phyloP scores from a whole-genome alignment of 495 filamentous ascomycete genomes.

The Aspergillus sclerotioniger region DNA sequence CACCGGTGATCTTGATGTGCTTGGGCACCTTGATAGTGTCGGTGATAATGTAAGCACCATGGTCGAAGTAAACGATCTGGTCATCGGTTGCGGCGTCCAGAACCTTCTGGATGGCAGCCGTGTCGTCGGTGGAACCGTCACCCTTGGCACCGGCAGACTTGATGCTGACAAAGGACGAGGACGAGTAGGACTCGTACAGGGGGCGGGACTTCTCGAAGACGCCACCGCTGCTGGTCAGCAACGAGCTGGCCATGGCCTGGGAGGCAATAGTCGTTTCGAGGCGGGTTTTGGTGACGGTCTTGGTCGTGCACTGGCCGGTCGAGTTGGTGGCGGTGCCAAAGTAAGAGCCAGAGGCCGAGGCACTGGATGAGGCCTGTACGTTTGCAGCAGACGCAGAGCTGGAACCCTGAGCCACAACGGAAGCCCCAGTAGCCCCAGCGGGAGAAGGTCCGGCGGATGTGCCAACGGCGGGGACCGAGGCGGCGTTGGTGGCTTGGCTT shows the following conservation, averaged over 20 bases:
- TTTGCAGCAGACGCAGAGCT: background rate
- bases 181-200: conserved; percentile 55
- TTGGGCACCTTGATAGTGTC: conserved; percentile 77
- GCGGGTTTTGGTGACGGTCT: conserved; percentile 34
- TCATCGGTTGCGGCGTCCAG: conserved; percentile 57
- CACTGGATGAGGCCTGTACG: background rate
- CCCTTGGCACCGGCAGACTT: conserved; percentile 77
- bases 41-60: conserved; percentile 83
- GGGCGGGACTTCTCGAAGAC: conserved; percentile 68
- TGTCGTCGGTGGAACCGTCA: conserved; percentile 62
- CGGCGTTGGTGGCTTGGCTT: background rate
- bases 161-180: conserved; percentile 62
- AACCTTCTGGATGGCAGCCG: conserved; percentile 64
- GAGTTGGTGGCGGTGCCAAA: conserved; percentile 8
- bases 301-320: conserved; percentile 31
- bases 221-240: conserved; percentile 42
- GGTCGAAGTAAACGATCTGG: conserved; percentile 86
- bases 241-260: conserved; percentile 34
- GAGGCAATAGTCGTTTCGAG: conserved; percentile 38
- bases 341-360: conserved; percentile 4
- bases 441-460: background rate
- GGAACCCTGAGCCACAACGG: background rate
- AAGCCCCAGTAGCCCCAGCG: conserved; percentile 2
- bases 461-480: background rate
- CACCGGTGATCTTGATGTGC: conserved; percentile 70